Evolutionary conservation across 2,329 filamentous ascomycete species (phyloP).

Genomic region (Purpureocillium lavendulum): DNA sequence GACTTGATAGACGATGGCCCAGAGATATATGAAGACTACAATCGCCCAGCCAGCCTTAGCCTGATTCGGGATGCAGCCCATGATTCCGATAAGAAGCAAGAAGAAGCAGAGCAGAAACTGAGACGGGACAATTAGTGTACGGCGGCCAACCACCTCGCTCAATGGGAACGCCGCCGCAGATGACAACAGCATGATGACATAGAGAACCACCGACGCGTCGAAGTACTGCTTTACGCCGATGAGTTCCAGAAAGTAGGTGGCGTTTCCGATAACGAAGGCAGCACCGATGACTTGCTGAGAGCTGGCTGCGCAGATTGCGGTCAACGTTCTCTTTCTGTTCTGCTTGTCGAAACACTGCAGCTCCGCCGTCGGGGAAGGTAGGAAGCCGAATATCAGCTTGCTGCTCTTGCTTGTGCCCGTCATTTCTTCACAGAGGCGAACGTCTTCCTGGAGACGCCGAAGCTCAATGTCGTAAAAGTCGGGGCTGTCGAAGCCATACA

Average conservation of each 20-base stretch:
- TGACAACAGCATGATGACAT: slow-evolving; percentile 25
- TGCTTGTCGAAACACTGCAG: slow-evolving; percentile 18
- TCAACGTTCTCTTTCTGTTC: slow-evolving; percentile 24
- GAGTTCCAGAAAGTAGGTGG: slow-evolving; percentile 21
- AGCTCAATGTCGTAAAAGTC: slow-evolving; percentile 19
- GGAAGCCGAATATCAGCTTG: slow-evolving; percentile 1
- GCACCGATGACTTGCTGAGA: slow-evolving; percentile 28
- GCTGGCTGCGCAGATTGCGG: slow-evolving; percentile 21
- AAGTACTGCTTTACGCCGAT: slow-evolving; percentile 24
- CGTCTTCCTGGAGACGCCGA: slow-evolving; percentile 15
- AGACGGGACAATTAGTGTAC: slow-evolving; percentile 16
- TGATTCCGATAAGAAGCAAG: slow-evolving; percentile 20
- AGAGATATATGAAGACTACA: slow-evolving; percentile 19
- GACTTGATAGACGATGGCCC: slow-evolving; percentile 27
- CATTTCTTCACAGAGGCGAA: slow-evolving; percentile 7
- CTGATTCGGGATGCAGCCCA: slow-evolving; percentile 17
- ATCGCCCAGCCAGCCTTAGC: slow-evolving; percentile 17
- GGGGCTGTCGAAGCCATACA: slow-evolving; percentile 16
- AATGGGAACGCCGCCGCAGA: slow-evolving; percentile 22
- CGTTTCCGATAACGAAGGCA: slow-evolving; percentile 26
- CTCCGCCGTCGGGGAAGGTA: slow-evolving; percentile 2
- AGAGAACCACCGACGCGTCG: slow-evolving; percentile 20
- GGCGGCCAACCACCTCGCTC: slow-evolving; percentile 21
- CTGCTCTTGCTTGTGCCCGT: slow-evolving; percentile 7
- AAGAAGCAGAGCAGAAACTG: slow-evolving; percentile 18